phyloP scores from a whole-genome alignment of 345 rosid species.

The Lumnitzera littorea region DNA sequence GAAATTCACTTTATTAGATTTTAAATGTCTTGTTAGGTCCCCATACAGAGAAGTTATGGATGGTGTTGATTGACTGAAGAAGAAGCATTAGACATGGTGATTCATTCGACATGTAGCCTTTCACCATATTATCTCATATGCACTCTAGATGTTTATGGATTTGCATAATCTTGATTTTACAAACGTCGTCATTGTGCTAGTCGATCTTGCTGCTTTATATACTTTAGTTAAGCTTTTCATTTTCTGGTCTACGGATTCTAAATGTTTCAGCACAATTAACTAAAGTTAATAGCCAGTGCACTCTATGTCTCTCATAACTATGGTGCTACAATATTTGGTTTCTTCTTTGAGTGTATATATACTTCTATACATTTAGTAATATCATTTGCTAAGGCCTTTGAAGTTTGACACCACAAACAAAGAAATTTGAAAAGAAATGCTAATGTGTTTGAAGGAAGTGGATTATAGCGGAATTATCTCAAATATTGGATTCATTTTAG shows the following conservation, averaged over 20 bases:
- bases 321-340: no score
- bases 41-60: constrained; percentile 57
- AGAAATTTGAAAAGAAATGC: no score
- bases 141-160: constrained; percentile 39
- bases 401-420: no score
- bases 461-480: no score
- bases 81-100: constrained; percentile 62
- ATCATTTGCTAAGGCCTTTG: no score
- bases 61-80: constrained; percentile 63
- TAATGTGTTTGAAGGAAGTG: no score
- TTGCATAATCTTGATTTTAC: constrained; percentile 60
- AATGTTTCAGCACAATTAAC: constrained; percentile 57
- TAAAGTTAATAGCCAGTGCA: constrained; percentile 33
- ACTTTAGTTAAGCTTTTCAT: constrained; percentile 78
- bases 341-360: no score
- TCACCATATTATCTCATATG: constrained; percentile 43
- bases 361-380: no score
- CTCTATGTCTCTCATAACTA: no score
- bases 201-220: constrained; percentile 54
- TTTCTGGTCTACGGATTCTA: constrained; percentile 86
- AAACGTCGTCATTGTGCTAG: constrained; percentile 66
- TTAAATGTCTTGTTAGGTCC: no score
- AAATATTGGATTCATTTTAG: no score
- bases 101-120: constrained; percentile 89
- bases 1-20: no score